Evolutionary conservation across 2,329 filamentous ascomycete species (phyloP).

Genomic region (Colletotrichum melonis): DNA sequence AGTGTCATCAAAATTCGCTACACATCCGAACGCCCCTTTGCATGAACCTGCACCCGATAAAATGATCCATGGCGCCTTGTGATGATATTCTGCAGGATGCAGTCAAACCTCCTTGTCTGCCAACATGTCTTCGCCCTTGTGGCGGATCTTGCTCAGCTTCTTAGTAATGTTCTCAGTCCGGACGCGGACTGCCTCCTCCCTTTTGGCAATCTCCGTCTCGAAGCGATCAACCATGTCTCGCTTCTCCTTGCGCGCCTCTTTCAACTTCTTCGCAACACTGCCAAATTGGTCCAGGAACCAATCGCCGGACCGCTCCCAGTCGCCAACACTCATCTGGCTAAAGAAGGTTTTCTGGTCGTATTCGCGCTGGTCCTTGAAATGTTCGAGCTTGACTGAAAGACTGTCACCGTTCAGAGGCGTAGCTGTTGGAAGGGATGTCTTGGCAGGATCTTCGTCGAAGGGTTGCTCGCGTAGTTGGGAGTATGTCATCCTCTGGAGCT

Average conservation of each 20-base stretch:
- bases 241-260: conserved; percentile 60
- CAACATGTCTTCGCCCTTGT: conserved; percentile 68
- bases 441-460: conserved; percentile 69
- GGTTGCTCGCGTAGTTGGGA: conserved; percentile 60
- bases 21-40: conserved; percentile 2
- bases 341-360: conserved; percentile 63
- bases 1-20: conserved; percentile 28
- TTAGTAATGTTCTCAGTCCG: conserved; percentile 65
- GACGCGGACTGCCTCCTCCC: conserved; percentile 64
- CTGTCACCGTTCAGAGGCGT: conserved; percentile 51
- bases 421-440: conserved; percentile 50
- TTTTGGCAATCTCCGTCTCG: conserved; percentile 64
- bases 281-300: conserved; percentile 69
- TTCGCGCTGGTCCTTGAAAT: conserved; percentile 59
- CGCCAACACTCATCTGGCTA: conserved; percentile 62
- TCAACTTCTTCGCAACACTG: conserved; percentile 59
- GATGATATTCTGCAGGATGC: neutral
- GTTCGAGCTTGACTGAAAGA: conserved; percentile 60
- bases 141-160: conserved; percentile 65
- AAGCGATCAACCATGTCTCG: conserved; percentile 61
- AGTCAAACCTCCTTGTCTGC: conserved; percentile 51
- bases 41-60: neutral
- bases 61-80: neutral
- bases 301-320: conserved; percentile 70
- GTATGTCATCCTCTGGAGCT: conserved; percentile 66